These are phyloP conservation scores for Claviceps cyperi DNA, from an alignment of 2,329 filamentous ascomycete species.

Conservation along the genomic window DNA sequence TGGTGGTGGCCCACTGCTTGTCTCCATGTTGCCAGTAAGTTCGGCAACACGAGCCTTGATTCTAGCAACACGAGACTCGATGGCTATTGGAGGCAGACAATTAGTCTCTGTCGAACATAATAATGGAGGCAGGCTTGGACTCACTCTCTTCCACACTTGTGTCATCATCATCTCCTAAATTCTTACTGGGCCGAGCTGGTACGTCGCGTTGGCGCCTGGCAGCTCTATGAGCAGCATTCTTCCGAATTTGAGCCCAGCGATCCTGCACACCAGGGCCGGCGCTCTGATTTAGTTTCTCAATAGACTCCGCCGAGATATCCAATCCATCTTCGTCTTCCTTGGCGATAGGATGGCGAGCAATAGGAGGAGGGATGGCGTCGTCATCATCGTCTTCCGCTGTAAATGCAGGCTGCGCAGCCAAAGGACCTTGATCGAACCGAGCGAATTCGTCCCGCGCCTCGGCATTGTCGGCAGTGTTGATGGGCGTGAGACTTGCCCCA, in stretches of 20 bases:
- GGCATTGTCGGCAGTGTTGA: constrained; percentile 42
- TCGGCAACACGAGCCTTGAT: constrained; percentile 97
- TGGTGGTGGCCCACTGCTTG: constrained; percentile 22
- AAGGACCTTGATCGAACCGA: constrained; percentile 76
- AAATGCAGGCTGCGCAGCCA: constrained; percentile 76
- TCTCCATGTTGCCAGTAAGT: constrained; percentile 73
- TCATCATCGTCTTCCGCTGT: constrained; percentile 43
- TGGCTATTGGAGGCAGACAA: constrained; percentile 41
- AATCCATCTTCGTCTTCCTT: constrained; percentile 6
- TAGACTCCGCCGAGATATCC: constrained; percentile 10
- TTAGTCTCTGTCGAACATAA: constrained; percentile 10
- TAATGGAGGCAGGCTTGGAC: constrained; percentile 20
- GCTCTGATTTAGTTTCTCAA: constrained; percentile 21
- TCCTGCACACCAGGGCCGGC: constrained; percentile 38
- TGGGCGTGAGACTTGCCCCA: constrained; percentile 36
- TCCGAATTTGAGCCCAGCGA: constrained; percentile 90
- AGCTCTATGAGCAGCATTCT: constrained; percentile 79
- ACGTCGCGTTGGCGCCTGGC: constrained; percentile 51
- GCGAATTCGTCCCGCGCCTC: constrained; percentile 47
- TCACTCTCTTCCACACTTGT: constrained; percentile 92
- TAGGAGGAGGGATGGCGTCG: constrained; percentile 38
- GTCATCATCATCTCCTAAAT: constrained; percentile 59
- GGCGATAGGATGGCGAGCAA: constrained; percentile 24
- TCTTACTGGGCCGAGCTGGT: constrained; percentile 42
- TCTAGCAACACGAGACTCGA: constrained; percentile 88